A percentile compares a stretch with the other conserved stretches of the same genome.
phyloP scores from a whole-genome alignment of 2,329 filamentous ascomycete genomes.

The Neopestalotiopsis rosae region DNA sequence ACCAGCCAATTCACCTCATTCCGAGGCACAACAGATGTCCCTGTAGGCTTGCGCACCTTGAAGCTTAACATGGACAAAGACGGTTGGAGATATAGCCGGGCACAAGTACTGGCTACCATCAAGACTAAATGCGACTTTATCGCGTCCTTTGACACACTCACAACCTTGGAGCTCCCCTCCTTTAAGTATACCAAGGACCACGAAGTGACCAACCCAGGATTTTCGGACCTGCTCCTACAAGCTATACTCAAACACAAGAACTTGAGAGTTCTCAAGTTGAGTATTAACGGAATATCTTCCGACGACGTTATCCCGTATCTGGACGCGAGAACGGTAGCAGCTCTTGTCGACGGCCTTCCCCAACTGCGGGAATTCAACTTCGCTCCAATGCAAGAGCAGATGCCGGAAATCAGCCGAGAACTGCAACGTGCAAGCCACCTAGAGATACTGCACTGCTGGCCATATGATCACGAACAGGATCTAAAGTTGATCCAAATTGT shows the following conservation, averaged over 20 bases:
- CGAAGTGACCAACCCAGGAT: not conserved
- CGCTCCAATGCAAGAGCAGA: not conserved
- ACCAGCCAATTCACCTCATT: not conserved
- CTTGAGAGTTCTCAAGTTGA: conserved; percentile 4
- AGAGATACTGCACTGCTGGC: not conserved
- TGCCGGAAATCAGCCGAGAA: conserved; percentile 5
- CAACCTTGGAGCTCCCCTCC: conserved; percentile 1
- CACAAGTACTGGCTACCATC: not conserved
- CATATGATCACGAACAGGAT: not conserved
- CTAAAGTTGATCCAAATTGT: not conserved
- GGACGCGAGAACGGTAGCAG: not conserved
- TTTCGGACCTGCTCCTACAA: conserved; percentile 8
- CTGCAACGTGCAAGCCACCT: conserved; percentile 10
- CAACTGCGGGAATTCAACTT: conserved; percentile 17
- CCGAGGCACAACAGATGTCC: not conserved
- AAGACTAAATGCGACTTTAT: conserved; percentile 14
- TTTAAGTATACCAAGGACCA: not conserved
- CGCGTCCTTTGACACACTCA: conserved; percentile 17
- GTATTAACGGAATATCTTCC: not conserved
- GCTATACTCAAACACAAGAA: conserved; percentile 17
- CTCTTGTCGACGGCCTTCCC: conserved; percentile 14
- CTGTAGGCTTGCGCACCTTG: conserved; percentile 5
- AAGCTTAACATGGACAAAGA: not conserved
- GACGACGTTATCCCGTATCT: not conserved
- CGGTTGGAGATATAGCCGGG: not conserved